Evolutionary conservation across 352 stramenopile genomes (phyloP).

Genomic region (Pilasporangium apinafurcum): DNA sequence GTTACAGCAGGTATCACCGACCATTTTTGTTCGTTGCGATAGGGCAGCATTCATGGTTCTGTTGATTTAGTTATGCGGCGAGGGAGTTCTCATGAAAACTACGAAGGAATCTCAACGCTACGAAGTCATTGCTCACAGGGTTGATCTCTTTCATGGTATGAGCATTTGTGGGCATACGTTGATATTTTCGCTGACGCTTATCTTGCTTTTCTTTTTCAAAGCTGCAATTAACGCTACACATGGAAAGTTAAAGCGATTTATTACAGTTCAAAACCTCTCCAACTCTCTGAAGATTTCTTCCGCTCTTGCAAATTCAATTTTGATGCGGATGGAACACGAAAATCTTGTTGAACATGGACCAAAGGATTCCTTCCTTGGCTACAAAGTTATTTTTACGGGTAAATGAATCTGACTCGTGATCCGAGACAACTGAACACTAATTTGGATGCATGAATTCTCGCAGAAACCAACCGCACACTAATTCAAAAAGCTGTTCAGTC

Average conservation of each 20-base stretch:
- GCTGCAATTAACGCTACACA: slow-evolving; percentile 24
- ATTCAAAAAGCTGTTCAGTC: slow-evolving; percentile 16
- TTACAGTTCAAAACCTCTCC: slow-evolving; percentile 11
- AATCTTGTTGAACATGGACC: slow-evolving; percentile 12
- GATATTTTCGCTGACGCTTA: not conserved
- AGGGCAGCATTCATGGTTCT: not conserved
- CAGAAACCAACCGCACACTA: slow-evolving; percentile 11
- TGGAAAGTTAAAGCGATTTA: slow-evolving; percentile 21
- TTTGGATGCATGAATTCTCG: too few relatives aligned
- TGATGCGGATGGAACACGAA: slow-evolving; percentile 28
- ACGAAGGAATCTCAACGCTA: not conserved
- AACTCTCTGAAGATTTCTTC: slow-evolving; percentile 6
- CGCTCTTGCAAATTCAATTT: slow-evolving; percentile 10
- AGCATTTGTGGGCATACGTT: not conserved
- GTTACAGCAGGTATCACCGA: slow-evolving; percentile 5
- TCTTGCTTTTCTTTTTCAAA: slow-evolving; percentile 1
- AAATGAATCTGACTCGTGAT: too few relatives aligned
- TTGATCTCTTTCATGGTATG: slow-evolving; percentile 12
- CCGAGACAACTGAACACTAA: too few relatives aligned
- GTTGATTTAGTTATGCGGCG: slow-evolving; percentile 2
- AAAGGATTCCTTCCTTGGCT: slow-evolving; percentile 5
- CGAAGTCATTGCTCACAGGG: slow-evolving; percentile 11
- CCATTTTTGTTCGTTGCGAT: not conserved
- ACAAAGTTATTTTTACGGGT: slow-evolving; percentile 23
- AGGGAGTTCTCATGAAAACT: slow-evolving; percentile 6